phyloP scores from a whole-genome alignment of 768 basidiomycete species.

The Naematelia aurantialba region DNA sequence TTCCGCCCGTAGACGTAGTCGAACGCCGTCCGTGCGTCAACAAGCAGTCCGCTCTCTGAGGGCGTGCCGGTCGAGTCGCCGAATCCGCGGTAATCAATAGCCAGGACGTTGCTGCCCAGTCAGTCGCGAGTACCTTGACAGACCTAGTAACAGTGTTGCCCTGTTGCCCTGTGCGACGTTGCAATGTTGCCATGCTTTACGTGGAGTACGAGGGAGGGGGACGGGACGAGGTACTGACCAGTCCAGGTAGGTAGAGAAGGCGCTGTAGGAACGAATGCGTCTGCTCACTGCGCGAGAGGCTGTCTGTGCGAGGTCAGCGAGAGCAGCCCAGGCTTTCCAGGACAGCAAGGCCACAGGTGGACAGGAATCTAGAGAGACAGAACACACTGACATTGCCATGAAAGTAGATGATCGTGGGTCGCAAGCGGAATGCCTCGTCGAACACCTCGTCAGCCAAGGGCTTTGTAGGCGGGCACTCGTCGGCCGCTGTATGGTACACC shows the following conservation, averaged over 20 bases:
- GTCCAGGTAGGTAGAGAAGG: constrained; percentile 55
- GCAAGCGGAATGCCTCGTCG: constrained; percentile 56
- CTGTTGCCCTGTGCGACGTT: too few species aligned
- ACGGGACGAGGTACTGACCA: constrained; percentile 24
- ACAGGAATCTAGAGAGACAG: background rate
- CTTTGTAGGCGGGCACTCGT: constrained; percentile 7
- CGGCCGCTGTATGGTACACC: constrained; percentile 28
- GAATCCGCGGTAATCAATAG: constrained; percentile 88
- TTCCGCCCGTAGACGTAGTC: constrained; percentile 60
- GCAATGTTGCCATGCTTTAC: too few species aligned
- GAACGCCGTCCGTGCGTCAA: constrained; percentile 71
- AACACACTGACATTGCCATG: constrained; percentile 65
- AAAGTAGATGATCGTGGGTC: constrained; percentile 81
- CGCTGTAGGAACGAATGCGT: constrained; percentile 67
- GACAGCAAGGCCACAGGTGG: too few species aligned
- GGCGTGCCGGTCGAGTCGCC: constrained; percentile 79
- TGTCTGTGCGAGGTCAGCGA: constrained; percentile 48
- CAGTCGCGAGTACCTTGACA: too few species aligned
- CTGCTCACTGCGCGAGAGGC: constrained; percentile 67
- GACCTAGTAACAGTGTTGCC: too few species aligned
- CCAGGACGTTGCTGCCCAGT: constrained; percentile 78
- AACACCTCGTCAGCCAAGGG: constrained; percentile 54
- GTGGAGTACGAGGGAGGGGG: too few species aligned
- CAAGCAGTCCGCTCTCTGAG: constrained; percentile 66
- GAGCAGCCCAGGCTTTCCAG: background rate